Conservation (phyloP, 371 early-diverging fungal species). For the Saksenaea oblongispora region DNA sequence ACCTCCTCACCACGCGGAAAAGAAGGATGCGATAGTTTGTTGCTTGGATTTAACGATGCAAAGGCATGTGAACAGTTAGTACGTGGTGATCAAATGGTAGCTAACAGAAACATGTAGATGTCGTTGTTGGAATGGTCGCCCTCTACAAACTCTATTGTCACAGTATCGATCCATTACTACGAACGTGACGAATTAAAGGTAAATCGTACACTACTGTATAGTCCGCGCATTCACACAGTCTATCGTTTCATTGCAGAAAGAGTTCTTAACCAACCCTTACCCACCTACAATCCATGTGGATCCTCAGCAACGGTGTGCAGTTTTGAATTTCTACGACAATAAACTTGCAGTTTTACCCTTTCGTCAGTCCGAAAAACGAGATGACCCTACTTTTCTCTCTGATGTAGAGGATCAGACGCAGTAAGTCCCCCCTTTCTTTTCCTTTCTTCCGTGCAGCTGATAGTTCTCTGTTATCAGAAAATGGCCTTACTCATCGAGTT, state of each 20-base stretch:
- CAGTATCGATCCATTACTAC: conserved; percentile 95
- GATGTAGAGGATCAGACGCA: conserved; percentile 45
- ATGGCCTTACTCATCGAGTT: conserved; percentile 76
- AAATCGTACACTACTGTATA: conserved; percentile 11
- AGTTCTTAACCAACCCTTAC: conserved; percentile 66
- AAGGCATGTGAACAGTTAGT: conserved; percentile 63
- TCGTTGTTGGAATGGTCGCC: conserved; percentile 88
- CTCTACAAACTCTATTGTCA: conserved; percentile 74
- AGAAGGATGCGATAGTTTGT: conserved; percentile 79
- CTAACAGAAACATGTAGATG: conserved; percentile 61
- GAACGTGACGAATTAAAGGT: conserved; percentile 92
- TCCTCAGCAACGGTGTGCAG: conserved; percentile 85
- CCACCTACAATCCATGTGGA: conserved; percentile 73
- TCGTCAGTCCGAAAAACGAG: conserved; percentile 64
- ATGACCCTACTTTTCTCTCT: conserved; percentile 20
- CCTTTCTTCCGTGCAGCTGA: neutral
- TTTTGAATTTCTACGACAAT: conserved; percentile 83
- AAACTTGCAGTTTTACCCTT: conserved; percentile 93
- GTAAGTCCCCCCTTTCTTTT: conserved; percentile 27
- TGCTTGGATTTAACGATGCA: conserved; percentile 90
- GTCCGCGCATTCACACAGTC: too few relatives aligned
- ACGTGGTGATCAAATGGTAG: neutral
- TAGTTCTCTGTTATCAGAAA: conserved; percentile 33
- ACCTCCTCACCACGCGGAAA: conserved; percentile 65
- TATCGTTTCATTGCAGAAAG: conserved; percentile 50